Percentiles rank a stretch among this genome's conserved stretches.
phyloP scores from a whole-genome alignment of 768 basidiomycete species.

The Rossbeevera mucosa region DNA sequence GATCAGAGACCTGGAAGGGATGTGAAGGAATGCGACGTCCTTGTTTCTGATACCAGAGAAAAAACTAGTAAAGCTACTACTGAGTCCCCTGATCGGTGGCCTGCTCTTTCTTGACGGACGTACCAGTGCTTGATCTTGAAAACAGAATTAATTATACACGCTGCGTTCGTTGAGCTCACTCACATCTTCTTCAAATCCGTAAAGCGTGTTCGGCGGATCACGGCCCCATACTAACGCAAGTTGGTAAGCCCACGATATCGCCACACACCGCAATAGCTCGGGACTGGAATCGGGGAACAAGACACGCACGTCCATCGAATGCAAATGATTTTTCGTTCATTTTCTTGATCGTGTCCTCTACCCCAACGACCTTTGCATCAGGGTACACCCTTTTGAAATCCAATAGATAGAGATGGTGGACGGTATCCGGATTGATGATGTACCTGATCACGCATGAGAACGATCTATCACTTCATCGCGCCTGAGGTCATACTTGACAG shows the following conservation, averaged over 20 bases:
- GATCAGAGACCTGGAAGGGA: conserved; percentile 63
- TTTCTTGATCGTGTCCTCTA: conserved; percentile 49
- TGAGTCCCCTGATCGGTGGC: not conserved
- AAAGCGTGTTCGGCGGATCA: conserved; percentile 59
- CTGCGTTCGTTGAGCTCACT: conserved; percentile 2
- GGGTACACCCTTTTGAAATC: conserved; percentile 71
- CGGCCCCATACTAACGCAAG: conserved; percentile 48
- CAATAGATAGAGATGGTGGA: conserved; percentile 57
- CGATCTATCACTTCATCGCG: not conserved
- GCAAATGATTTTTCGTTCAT: conserved; percentile 48
- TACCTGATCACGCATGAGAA: conserved; percentile 35
- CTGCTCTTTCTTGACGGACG: not conserved
- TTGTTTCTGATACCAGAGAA: conserved; percentile 70
- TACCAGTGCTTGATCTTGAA: conserved; percentile 51
- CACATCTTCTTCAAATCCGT: conserved; percentile 76
- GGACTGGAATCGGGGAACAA: not conserved
- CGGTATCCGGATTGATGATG: conserved; percentile 53
- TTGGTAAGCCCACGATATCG: not conserved
- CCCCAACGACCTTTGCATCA: conserved; percentile 65
- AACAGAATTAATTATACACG: not conserved
- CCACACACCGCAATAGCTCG: not conserved
- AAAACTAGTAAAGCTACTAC: conserved; percentile 46
- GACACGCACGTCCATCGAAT: conserved; percentile 60
- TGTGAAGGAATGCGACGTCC: conserved; percentile 81
- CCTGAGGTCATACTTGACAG: conserved; percentile 48